Evolutionary conservation across 2,329 filamentous ascomycete genomes (phyloP).

Genomic region (Penicillium decumbens): DNA sequence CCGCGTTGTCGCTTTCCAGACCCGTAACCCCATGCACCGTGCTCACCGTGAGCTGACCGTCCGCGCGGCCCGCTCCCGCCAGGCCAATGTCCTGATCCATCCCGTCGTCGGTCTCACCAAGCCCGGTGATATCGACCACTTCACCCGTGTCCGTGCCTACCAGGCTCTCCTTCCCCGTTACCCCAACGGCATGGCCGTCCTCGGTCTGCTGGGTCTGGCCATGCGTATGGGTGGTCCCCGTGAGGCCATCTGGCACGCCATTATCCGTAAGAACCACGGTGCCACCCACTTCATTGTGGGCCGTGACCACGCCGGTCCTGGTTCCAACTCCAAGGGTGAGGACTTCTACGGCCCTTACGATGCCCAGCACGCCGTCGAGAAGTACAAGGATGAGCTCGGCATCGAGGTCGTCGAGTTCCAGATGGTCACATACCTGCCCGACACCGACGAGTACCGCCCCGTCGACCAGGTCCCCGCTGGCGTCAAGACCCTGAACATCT

Average conservation of each 20-base stretch:
- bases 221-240: conserved; percentile 99
- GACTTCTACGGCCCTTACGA: conserved; percentile 99
- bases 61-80: conserved; percentile 87
- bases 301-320: conserved; percentile 94
- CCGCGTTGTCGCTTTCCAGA: conserved; percentile 98
- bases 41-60: conserved; percentile 97
- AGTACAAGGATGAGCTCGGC: conserved; percentile 92
- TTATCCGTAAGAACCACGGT: conserved; percentile 99
- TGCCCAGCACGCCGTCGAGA: conserved; percentile 90
- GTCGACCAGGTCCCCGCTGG: conserved; percentile 83
- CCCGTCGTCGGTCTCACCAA: conserved; percentile 98
- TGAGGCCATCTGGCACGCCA: conserved; percentile 99
- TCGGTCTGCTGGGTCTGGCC: conserved; percentile 88
- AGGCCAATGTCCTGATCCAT: conserved; percentile 98
- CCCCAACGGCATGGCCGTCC: conserved; percentile 97
- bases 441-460: conserved; percentile 92
- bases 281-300: conserved; percentile 99
- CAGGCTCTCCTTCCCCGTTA: conserved; percentile 93
- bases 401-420: conserved; percentile 99
- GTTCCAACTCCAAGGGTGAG: conserved; percentile 94
- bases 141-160: conserved; percentile 98
- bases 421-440: conserved; percentile 98
- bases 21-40: conserved; percentile 97
- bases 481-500: conserved; percentile 81
- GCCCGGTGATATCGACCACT: conserved; percentile 99